Evolutionary conservation across 1,139 yeast species (phyloP).

Genomic region (Tardiomyces digboiensis): DNA sequence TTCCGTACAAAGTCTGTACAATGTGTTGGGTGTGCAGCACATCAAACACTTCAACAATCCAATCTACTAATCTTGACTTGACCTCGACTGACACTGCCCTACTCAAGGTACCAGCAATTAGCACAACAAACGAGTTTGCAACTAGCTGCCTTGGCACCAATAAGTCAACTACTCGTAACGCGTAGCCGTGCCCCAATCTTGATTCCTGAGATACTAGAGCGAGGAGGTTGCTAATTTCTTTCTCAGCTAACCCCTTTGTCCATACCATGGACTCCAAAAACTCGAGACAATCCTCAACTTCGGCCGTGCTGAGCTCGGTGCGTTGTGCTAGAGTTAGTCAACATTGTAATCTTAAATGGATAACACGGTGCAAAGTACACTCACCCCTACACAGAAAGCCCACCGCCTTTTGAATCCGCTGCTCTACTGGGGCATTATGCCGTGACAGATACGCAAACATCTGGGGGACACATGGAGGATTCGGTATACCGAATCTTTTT

Average conservation of each 20-base stretch:
- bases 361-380: no score
- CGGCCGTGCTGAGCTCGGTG: background rate
- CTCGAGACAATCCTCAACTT: background rate
- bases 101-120: conserved; percentile 26
- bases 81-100: conserved; percentile 9
- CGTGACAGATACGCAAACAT: no score
- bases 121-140: conserved; percentile 18
- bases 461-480: no score
- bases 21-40: conserved; percentile 20
- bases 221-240: conserved; percentile 6
- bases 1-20: conserved; percentile 24
- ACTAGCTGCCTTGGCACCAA: conserved; percentile 27
- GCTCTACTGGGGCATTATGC: no score
- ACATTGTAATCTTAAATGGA: no score
- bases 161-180: conserved; percentile 13
- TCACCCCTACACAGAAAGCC: conserved; percentile 4
- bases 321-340: background rate
- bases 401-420: no score
- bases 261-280: background rate
- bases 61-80: conserved; percentile 27
- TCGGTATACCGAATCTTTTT: no score
- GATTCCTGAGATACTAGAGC: conserved; percentile 4
- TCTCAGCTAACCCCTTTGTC: conserved; percentile 5
- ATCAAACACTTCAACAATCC: conserved; percentile 32
- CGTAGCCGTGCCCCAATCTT: conserved; percentile 8